Conservation (phyloP, 768 basidiomycete species). For the Candolleomyces aberdarensis region DNA sequence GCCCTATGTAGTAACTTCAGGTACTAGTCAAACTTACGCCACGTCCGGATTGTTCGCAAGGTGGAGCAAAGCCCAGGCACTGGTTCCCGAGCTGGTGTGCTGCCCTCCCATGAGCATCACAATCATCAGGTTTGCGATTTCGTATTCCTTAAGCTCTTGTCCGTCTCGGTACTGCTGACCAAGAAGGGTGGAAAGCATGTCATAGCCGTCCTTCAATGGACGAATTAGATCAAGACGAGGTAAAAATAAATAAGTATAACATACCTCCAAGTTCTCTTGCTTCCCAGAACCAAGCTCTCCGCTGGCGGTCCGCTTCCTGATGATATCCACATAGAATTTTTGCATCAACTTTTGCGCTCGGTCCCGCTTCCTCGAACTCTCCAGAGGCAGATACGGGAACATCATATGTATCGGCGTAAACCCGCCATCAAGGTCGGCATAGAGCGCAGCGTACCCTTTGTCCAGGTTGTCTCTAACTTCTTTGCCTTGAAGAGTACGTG, state of each 20-base stretch:
- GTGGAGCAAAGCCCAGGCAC: constrained; percentile 88
- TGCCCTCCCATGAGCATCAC: constrained; percentile 99
- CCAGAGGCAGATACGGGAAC: constrained; percentile 90
- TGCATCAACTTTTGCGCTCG: constrained; percentile 90
- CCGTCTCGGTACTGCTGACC: constrained; percentile 85
- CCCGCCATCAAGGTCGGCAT: constrained; percentile 89
- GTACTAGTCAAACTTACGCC: constrained; percentile 30
- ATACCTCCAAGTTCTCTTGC: constrained; percentile 41
- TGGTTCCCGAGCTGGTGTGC: constrained; percentile 93
- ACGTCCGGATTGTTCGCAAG: constrained; percentile 67
- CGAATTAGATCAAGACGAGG: background rate
- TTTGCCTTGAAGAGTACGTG: constrained; percentile 88
- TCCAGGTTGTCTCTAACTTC: constrained; percentile 81
- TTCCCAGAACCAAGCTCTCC: constrained; percentile 32
- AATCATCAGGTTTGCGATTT: constrained; percentile 98
- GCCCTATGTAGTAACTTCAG: too few species aligned
- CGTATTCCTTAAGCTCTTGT: constrained; percentile 72
- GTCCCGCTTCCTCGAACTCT: constrained; percentile 87
- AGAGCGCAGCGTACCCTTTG: constrained; percentile 81
- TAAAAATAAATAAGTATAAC: background rate
- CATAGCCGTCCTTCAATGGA: constrained; percentile 52
- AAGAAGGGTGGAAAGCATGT: constrained; percentile 90
- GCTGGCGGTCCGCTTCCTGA: constrained; percentile 58
- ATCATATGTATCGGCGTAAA: constrained; percentile 96
- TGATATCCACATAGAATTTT: constrained; percentile 87